phyloP scores from a whole-genome alignment of 2,329 filamentous ascomycete genomes.

The Botryotinia narcissicola region DNA sequence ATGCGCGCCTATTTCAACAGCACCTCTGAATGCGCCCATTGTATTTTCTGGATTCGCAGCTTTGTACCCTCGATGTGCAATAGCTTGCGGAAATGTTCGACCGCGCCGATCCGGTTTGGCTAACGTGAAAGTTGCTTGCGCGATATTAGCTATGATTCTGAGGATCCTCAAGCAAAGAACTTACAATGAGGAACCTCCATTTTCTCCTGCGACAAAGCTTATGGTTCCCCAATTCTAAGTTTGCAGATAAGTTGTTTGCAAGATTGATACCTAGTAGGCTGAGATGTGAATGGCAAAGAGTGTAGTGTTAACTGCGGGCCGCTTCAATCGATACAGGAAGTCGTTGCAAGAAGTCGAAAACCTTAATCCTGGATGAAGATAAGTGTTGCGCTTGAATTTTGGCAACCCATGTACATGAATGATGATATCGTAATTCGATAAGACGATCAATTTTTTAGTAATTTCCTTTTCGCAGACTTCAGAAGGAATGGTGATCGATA shows the following conservation, averaged over 20 bases:
- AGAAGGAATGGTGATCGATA: background rate
- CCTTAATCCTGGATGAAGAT: constrained; percentile 7
- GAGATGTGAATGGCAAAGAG: background rate
- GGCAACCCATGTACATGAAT: background rate
- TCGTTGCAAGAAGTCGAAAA: constrained; percentile 2
- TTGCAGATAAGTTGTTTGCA: background rate
- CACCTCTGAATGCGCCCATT: constrained; percentile 72
- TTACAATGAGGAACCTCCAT: constrained; percentile 19
- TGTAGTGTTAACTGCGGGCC: background rate
- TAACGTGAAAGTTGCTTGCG: constrained; percentile 32
- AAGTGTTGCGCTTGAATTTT: background rate
- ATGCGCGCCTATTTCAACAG: constrained; percentile 70
- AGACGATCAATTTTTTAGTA: background rate
- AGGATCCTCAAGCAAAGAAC: background rate
- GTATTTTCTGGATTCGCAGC: constrained; percentile 81
- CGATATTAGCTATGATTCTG: constrained; percentile 11
- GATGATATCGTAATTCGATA: background rate
- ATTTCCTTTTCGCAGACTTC: background rate
- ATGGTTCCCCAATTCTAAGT: constrained; percentile 12
- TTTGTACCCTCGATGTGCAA: constrained; percentile 79
- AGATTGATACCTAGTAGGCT: background rate
- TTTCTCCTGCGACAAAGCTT: constrained; percentile 20
- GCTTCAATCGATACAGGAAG: background rate
- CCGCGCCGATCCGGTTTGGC: constrained; percentile 30
- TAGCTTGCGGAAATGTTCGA: constrained; percentile 57